Percentiles rank a stretch among this genome's conserved stretches.
Evolutionary conservation across 1,284 basidiomycete genomes (phyloP).

Genomic region (Heliocybe sulcata): DNA sequence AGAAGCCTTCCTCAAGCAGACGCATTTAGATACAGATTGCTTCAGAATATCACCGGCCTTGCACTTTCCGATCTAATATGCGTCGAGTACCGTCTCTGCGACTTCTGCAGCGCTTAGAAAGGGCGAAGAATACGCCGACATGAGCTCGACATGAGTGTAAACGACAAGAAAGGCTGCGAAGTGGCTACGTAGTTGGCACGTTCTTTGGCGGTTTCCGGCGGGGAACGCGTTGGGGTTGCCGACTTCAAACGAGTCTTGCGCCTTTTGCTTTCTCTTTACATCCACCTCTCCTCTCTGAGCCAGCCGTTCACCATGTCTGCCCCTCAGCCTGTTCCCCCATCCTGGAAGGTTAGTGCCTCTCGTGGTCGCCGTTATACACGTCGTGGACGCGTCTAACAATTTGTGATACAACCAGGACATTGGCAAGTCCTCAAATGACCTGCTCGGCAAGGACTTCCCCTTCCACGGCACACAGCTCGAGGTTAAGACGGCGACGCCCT

Average conservation of each 20-base stretch:
- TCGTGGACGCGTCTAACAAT: constrained; percentile 9
- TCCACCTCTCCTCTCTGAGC: neutral
- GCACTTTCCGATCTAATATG: too few species aligned
- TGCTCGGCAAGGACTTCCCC: constrained; percentile 91
- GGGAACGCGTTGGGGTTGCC: neutral
- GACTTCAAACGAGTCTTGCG: neutral
- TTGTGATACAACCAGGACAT: constrained; percentile 56
- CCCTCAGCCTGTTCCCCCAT: constrained; percentile 86
- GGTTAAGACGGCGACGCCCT: constrained; percentile 94
- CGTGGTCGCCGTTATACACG: constrained; percentile 4
- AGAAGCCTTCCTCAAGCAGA: too few species aligned
- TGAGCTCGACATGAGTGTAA: too few species aligned
- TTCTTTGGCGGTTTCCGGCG: neutral
- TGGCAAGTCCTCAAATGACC: constrained; percentile 95
- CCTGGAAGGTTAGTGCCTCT: constrained; percentile 72
- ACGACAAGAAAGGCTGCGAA: too few species aligned
- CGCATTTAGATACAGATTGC: too few species aligned
- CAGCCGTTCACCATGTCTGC: constrained; percentile 54
- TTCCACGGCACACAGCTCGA: constrained; percentile 77
- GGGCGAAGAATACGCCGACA: too few species aligned
- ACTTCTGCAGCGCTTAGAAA: too few species aligned
- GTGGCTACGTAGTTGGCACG: neutral
- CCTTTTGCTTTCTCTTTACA: neutral
- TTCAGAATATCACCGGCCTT: too few species aligned
- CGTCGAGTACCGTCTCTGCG: too few species aligned